Evolutionary conservation across 345 rosid species (phyloP), one percentile per base, ranked within the genome.

Genomic region (Syzygium grande): DNA sequence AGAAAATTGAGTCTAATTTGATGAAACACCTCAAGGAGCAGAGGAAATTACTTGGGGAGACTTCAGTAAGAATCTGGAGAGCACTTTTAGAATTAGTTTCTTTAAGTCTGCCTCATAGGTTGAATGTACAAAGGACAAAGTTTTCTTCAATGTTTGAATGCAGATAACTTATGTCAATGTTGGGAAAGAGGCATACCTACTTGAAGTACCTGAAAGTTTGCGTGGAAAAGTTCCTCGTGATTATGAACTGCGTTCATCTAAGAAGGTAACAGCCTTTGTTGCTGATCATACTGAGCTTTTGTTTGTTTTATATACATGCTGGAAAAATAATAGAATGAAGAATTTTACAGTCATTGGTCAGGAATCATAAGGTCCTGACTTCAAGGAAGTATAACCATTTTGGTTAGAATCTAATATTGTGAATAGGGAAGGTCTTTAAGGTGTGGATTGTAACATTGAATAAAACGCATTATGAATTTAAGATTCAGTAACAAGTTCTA

Each of bases 201-300:
- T 96, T 91, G 99, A 98, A 94, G 95, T 98, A 88, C 97, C 98
- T 29, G 99, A 96, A 88, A 93, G 94, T 90, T 89, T 98, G 91
- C 90, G 92, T 27, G 95, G 95, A 84, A 93, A 89, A 88, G 91
- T 98, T 92, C 97, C 99, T 89, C 94, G 84, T 34, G 97, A 94
- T 89, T 98, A 96, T 91, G 99, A 98, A 92, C 86, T 96, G 86
- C 95, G 98, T 86, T 96, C 99, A 90, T 98, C 99, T 59, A 98
- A 93, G 93, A 98, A 96, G 96, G 99, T 96, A 90, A 89, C 59
- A 61, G 86, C 14, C 53, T 52, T 41, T 59, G 85, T 87, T 61
- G 83, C 54, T 86, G 49, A 73, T 27, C 49, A 19, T 38, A 8
- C 83, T 73, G 49, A 73, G 41, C 27, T 73, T 73, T 73, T 41